Base-by-base conservation (phyloP, 1,284 basidiomycete species). In the Rhodotorula sp. region DNA sequence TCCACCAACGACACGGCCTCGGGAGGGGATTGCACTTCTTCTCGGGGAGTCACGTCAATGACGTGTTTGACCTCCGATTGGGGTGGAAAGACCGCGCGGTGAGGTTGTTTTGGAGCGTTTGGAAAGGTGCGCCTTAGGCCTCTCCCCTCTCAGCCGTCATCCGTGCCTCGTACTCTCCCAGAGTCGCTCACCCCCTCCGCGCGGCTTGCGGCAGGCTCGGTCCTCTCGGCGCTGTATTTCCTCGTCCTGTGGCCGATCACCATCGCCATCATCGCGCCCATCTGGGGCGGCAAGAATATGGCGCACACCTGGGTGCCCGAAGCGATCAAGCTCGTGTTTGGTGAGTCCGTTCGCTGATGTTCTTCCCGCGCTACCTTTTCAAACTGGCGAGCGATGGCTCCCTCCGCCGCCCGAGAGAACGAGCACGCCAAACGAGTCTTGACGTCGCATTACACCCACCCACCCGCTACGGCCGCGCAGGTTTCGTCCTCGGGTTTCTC, bases 221-320 rank as follows among this genome's bases (percentile, higher is more conserved):
- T 82, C 4, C 78, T 82, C 8, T 79, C 81, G 6, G 79, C 81
- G 0, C 67, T 83, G 31, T 83, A 80, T 77, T 83, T 82, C 71
- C 76, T 80, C 21, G 64, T 81, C 58, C 79, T 81, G 70, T 83
- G 82, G 82, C 79, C 79, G 14, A 76, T 79, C 39, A 78, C 79
- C 10, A 82, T 83, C 49, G 78, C 78, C 29, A 72, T 80, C 60
- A 77, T 82, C 34, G 76, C 78, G 23, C 78, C 81, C 8, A 76
- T 79, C 58, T 82, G 79, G 68, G 79, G 76, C 18, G 70, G 76
- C 23, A 46, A 70, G 3, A 70, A 82, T 39, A 70, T 82, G 73
- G 79, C 76, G 1, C 75, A 77, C 20, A 80, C 79, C 1, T 82
- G 80, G 80, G 72, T 76, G 0, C 79, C 80, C 3, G 70, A 76